A percentile compares a stretch with the other conserved stretches of the same genome.
These are phyloP conservation scores for Danielia reshetovae DNA, from an alignment of 805 yeast species.

Conservation along the genomic window DNA sequence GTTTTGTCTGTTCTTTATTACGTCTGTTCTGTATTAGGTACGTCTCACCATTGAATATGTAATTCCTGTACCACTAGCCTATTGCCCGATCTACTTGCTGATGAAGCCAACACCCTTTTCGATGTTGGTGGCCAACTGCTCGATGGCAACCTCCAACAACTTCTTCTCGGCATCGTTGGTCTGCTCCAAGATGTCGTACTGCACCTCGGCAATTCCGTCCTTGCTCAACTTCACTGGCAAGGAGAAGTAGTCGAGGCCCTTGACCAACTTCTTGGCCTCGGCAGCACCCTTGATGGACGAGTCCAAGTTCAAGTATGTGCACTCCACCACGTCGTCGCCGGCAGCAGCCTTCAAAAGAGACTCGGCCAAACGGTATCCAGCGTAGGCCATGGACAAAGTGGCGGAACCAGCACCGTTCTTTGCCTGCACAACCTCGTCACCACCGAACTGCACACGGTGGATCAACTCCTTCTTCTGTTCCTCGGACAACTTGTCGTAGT, in stretches of 20 bases:
- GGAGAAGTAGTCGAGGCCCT: slow-evolving; percentile 51
- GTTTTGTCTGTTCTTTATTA: too few relatives aligned
- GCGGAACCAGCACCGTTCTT: slow-evolving; percentile 95
- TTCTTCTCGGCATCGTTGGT: slow-evolving; percentile 51
- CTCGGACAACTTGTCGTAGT: slow-evolving; percentile 32
- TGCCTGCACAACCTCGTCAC: slow-evolving; percentile 95
- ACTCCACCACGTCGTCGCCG: slow-evolving; percentile 34
- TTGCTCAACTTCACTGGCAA: slow-evolving; percentile 56
- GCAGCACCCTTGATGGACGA: slow-evolving; percentile 46
- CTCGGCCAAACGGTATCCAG: slow-evolving; percentile 79
- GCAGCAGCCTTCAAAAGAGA: slow-evolving; percentile 35
- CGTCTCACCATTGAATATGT: too few relatives aligned
- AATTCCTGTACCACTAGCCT: too few relatives aligned
- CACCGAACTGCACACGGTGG: slow-evolving; percentile 58
- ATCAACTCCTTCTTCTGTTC: slow-evolving; percentile 35
- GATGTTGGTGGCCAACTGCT: slow-evolving; percentile 52
- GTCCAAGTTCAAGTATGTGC: slow-evolving; percentile 52
- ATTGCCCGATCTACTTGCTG: too few relatives aligned
- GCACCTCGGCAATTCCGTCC: slow-evolving; percentile 54
- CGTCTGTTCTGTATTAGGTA: too few relatives aligned
- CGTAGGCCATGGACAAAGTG: slow-evolving; percentile 92
- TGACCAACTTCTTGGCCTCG: slow-evolving; percentile 45
- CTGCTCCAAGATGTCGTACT: slow-evolving; percentile 48
- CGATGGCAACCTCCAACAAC: slow-evolving; percentile 49
- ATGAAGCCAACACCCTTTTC: slow-evolving; percentile 57